Conservation (phyloP, 1,284 basidiomycete genomes). For the Sanguinoderma infundibulare region DNA sequence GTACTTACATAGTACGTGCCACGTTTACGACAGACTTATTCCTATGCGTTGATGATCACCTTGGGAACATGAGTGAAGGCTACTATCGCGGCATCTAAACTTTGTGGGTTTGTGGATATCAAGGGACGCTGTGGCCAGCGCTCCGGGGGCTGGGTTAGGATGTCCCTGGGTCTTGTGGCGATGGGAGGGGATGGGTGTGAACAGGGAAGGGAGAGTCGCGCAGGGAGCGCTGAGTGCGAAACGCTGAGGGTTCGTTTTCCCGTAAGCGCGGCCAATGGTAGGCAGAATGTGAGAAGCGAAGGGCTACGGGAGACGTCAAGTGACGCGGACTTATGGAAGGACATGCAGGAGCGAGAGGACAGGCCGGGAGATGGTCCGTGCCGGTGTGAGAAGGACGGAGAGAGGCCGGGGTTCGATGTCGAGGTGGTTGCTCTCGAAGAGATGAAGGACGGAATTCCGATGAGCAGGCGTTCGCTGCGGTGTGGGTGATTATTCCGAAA, state of each 20-base stretch:
- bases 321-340: slow-evolving; percentile 34
- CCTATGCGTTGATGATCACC: slow-evolving; percentile 26
- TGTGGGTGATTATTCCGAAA: no score
- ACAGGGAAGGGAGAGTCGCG: slow-evolving; percentile 5
- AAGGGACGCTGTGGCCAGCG: background rate
- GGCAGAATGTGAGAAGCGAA: slow-evolving; percentile 11
- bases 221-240: slow-evolving; percentile 8
- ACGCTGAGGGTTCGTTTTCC: slow-evolving; percentile 12
- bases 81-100: background rate
- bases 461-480: no score
- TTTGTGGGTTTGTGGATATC: slow-evolving; percentile 1
- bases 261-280: slow-evolving; percentile 12
- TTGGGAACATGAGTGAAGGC: slow-evolving; percentile 2
- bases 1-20: slow-evolving; percentile 25
- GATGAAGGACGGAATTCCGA: no score
- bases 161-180: slow-evolving; percentile 11
- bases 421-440: no score
- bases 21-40: slow-evolving; percentile 32
- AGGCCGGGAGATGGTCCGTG: slow-evolving; percentile 21
- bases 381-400: slow-evolving; percentile 24
- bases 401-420: background rate
- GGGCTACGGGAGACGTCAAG: slow-evolving; percentile 17
- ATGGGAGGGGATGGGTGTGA: background rate
- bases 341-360: slow-evolving; percentile 6
- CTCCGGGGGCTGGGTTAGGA: background rate